phyloP scores from a whole-genome alignment of 2,329 filamentous ascomycete species.

The Penicillium sumatraense region DNA sequence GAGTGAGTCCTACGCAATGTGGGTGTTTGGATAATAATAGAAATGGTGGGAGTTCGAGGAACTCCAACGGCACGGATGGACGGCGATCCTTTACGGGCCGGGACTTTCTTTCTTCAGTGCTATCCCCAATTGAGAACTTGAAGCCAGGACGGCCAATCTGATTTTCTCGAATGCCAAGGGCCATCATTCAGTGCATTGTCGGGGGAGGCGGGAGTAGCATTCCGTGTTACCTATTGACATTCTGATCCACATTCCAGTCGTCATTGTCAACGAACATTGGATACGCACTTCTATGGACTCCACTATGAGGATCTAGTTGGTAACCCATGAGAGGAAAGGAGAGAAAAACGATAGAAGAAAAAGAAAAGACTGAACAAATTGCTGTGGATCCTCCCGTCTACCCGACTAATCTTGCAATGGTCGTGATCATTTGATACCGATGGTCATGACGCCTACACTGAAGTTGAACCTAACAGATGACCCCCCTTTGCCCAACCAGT shows the following conservation, averaged over 20 bases:
- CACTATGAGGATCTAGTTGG: constrained; percentile 13
- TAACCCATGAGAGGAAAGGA: constrained; percentile 15
- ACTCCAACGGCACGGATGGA: constrained; percentile 4
- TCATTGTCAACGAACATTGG: constrained; percentile 24
- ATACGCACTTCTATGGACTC: constrained; percentile 10
- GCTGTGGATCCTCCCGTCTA: constrained; percentile 20
- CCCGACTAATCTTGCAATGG: constrained; percentile 15
- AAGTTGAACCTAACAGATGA: constrained; percentile 1
- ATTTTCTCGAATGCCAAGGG: constrained; percentile 29
- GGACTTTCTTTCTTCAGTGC: constrained; percentile 3
- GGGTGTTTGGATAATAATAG: constrained; percentile 28
- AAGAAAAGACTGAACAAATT: constrained; percentile 1
- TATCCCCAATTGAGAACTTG: neutral
- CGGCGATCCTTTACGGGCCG: constrained; percentile 20
- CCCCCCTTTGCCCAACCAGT: neutral
- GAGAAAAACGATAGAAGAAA: neutral
- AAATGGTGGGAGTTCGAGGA: constrained; percentile 13
- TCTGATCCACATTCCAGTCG: constrained; percentile 32
- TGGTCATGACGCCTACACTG: constrained; percentile 44
- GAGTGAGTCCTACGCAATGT: neutral
- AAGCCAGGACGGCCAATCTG: constrained; percentile 8
- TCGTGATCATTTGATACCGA: constrained; percentile 21
- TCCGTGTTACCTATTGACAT: constrained; percentile 36
- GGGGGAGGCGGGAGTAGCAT: constrained; percentile 34
- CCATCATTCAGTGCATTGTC: constrained; percentile 37